Conservation (phyloP, 768 basidiomycete genomes). For the Tephrocybe sp. region DNA sequence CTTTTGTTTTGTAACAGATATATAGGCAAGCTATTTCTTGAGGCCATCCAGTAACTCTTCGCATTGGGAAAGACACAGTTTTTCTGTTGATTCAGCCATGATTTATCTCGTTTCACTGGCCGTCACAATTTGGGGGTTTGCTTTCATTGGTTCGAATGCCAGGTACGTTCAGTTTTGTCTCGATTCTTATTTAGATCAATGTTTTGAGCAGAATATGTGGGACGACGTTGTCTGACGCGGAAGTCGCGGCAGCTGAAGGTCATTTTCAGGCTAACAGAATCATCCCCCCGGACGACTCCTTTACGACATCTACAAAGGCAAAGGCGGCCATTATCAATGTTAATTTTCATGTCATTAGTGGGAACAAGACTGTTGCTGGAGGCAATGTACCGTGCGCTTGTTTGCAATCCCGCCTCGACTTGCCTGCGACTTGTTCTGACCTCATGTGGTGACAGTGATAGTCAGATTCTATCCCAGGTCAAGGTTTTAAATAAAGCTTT, state of each 20-base stretch:
- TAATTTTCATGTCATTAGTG: conserved; percentile 34
- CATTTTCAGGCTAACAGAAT: conserved; percentile 19
- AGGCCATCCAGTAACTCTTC: too few species aligned
- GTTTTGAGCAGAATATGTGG: conserved; percentile 14
- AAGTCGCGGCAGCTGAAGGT: conserved; percentile 15
- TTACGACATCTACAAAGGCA: background rate
- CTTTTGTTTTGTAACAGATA: too few species aligned
- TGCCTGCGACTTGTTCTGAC: background rate
- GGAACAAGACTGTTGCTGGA: conserved; percentile 28
- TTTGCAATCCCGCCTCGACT: background rate
- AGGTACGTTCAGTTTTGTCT: background rate
- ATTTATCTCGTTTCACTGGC: background rate
- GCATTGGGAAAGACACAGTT: too few species aligned
- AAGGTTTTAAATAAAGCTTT: conserved; percentile 43
- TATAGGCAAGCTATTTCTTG: too few species aligned
- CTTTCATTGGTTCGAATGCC: conserved; percentile 3
- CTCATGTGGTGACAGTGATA: conserved; percentile 1
- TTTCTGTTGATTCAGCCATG: background rate
- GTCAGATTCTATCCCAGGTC: conserved; percentile 24
- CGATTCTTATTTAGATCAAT: background rate
- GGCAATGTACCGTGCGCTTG: conserved; percentile 41
- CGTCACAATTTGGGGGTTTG: background rate
- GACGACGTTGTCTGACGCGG: conserved; percentile 10
- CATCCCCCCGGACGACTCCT: background rate
- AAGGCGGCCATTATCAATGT: conserved; percentile 19